Percentiles rank a stretch among this genome's conserved stretches.
These are phyloP conservation scores for Penicillium expansum DNA, from an alignment of 2,329 filamentous ascomycete species.

Conservation along the genomic window DNA sequence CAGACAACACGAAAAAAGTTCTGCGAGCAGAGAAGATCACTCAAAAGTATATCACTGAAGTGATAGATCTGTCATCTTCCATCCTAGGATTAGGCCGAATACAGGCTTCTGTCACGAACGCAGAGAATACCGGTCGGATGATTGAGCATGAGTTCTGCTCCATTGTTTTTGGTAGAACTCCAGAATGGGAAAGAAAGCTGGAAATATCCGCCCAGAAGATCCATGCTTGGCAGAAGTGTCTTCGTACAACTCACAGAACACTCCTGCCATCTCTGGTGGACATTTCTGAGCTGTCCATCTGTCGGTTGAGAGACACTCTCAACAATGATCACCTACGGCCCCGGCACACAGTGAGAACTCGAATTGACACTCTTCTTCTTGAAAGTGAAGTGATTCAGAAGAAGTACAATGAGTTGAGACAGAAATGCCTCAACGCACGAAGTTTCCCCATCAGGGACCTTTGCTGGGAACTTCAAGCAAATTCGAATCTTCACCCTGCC, in stretches of 20 bases:
- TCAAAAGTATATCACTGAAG: not conserved
- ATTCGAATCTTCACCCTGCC: not conserved
- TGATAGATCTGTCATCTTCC: not conserved
- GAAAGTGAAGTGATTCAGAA: not conserved
- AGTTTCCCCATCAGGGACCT: not conserved
- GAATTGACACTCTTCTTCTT: constrained; percentile 19
- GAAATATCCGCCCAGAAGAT: not conserved
- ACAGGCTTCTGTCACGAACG: not conserved
- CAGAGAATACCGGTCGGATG: not conserved
- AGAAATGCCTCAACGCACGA: not conserved
- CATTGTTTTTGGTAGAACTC: not conserved
- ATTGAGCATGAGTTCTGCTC: constrained; percentile 8
- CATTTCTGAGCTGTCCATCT: not conserved
- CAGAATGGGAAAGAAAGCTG: not conserved
- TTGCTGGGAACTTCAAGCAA: not conserved
- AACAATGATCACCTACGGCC: constrained; percentile 16
- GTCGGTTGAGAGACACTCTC: constrained; percentile 1
- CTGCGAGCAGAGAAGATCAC: not conserved
- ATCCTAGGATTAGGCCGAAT: not conserved
- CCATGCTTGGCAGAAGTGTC: not conserved
- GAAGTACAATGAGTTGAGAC: constrained; percentile 11
- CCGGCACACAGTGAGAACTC: constrained; percentile 17
- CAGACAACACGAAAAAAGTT: not conserved
- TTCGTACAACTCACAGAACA: not conserved
- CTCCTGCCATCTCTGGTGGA: not conserved